Evolutionary conservation across 768 basidiomycete genomes (phyloP).

Genomic region (Suillus luteus): DNA sequence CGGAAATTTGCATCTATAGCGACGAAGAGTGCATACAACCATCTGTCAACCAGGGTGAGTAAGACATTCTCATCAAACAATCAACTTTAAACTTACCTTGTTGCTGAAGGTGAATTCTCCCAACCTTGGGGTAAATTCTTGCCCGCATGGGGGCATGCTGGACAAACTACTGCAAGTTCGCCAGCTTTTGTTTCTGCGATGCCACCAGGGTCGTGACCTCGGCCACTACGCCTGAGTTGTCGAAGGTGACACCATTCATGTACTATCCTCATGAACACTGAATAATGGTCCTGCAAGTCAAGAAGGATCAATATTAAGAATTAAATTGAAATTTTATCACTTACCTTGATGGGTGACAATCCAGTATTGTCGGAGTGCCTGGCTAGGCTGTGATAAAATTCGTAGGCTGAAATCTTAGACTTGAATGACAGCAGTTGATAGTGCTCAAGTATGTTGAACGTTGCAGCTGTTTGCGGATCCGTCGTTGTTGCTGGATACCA

Average conservation of each 20-base stretch:
- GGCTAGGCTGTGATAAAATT: background rate
- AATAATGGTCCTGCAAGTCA: background rate
- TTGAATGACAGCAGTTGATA: background rate
- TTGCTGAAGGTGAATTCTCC: background rate
- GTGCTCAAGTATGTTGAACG: background rate
- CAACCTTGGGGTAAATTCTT: background rate
- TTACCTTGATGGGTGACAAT: conserved; percentile 1
- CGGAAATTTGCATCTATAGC: too few relatives aligned
- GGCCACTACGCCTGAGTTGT: background rate
- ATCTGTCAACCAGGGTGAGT: too few relatives aligned
- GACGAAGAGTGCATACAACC: too few relatives aligned
- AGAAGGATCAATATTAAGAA: background rate
- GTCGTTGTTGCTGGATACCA: background rate
- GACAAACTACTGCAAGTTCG: background rate
- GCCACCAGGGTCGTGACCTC: background rate
- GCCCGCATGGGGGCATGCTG: background rate
- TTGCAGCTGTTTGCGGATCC: background rate
- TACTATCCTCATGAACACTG: background rate
- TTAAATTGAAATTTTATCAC: background rate
- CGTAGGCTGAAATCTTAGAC: background rate
- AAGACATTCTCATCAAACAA: background rate
- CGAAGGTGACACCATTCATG: background rate
- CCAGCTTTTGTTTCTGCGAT: background rate
- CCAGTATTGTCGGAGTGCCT: background rate
- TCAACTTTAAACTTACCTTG: background rate